Evolutionary conservation across 768 basidiomycete genomes (phyloP).

Genomic region (Boletus coccyginus): DNA sequence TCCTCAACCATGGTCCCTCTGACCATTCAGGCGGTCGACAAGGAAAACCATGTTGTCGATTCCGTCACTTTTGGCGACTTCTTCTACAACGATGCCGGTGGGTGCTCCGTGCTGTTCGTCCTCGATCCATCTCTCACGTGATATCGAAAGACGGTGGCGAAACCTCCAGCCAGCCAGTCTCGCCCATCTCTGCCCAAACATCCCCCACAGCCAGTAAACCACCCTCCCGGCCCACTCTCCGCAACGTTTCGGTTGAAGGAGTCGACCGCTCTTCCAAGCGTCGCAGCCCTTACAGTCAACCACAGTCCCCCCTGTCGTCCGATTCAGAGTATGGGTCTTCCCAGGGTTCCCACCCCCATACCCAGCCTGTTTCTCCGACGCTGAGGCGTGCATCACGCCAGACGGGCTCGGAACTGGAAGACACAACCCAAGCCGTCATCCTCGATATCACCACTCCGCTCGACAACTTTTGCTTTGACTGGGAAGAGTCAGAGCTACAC

Average conservation of each 20-base stretch:
- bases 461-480: slow-evolving; percentile 50
- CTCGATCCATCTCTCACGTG: not conserved
- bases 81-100: slow-evolving; percentile 55
- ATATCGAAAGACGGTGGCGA: slow-evolving; percentile 8
- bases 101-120: not conserved
- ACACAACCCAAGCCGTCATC: slow-evolving; percentile 50
- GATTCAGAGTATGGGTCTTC: slow-evolving; percentile 36
- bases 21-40: slow-evolving; percentile 61
- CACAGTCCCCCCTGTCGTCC: slow-evolving; percentile 42
- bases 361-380: slow-evolving; percentile 7
- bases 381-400: slow-evolving; percentile 26
- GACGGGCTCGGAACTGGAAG: slow-evolving; percentile 34
- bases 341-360: slow-evolving; percentile 18
- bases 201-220: not conserved
- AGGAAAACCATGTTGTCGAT: slow-evolving; percentile 53
- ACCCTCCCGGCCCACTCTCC: slow-evolving; percentile 25
- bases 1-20: slow-evolving; percentile 47
- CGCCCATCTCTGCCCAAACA: not conserved
- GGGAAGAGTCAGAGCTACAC: slow-evolving; percentile 63
- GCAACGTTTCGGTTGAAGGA: slow-evolving; percentile 24
- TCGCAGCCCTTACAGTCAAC: slow-evolving; percentile 37
- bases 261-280: slow-evolving; percentile 34
- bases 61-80: slow-evolving; percentile 71
- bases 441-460: slow-evolving; percentile 62
- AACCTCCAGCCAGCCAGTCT: not conserved